These are phyloP conservation scores for Gloeophyllum trabeum DNA, from an alignment of 768 basidiomycete genomes.

Conservation along the genomic window DNA sequence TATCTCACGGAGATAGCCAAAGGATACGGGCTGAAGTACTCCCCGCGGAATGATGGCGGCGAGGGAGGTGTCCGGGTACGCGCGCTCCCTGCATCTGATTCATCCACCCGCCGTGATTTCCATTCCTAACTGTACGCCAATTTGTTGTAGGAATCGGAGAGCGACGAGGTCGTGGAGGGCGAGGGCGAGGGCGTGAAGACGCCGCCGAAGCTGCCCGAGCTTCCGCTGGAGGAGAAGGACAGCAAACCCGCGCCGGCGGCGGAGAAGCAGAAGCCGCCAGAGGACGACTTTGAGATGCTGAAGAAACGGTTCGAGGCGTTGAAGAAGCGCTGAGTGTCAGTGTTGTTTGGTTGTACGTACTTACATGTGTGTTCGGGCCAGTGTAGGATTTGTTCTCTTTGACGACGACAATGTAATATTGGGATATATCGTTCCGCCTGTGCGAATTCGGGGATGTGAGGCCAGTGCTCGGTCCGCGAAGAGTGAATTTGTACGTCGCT, in stretches of 20 bases:
- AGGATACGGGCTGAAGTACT: constrained; percentile 72
- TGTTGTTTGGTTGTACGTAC: too few species aligned
- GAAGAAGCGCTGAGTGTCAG: constrained; percentile 66
- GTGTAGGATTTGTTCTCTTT: too few species aligned
- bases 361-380: too few species aligned
- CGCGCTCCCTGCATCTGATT: too few species aligned
- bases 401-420: too few species aligned
- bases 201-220: constrained; percentile 34
- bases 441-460: too few species aligned
- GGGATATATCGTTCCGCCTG: too few species aligned
- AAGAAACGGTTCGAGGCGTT: constrained; percentile 75
- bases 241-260: constrained; percentile 9
- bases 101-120: too few species aligned
- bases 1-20: constrained; percentile 86
- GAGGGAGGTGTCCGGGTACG: constrained; percentile 29
- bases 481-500: too few species aligned
- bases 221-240: constrained; percentile 38
- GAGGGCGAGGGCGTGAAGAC: constrained; percentile 13
- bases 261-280: constrained; percentile 19
- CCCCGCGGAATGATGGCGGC: constrained; percentile 19
- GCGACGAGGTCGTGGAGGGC: constrained; percentile 4
- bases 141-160: too few species aligned
- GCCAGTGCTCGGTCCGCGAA: too few species aligned
- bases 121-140: too few species aligned
- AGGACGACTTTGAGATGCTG: constrained; percentile 69